Conservation (phyloP, 208 protist genomes). For the Leishmania amazonensis region DNA sequence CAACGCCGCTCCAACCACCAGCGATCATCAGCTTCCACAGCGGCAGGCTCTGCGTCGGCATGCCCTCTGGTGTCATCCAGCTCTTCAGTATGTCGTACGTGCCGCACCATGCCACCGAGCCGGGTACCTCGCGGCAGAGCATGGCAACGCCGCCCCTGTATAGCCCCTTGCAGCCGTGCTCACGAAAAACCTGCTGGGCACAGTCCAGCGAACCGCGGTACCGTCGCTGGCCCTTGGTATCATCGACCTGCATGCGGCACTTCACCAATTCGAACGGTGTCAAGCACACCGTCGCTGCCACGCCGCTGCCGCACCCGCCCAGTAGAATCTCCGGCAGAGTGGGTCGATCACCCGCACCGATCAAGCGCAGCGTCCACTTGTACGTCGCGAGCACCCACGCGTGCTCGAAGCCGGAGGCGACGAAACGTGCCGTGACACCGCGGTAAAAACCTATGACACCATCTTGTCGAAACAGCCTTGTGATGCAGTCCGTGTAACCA, state of each 20-base stretch:
- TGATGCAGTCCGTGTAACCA: conserved; percentile 64
- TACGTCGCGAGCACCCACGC: conserved; percentile 83
- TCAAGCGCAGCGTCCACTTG: conserved; percentile 56
- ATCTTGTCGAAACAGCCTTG: conserved; percentile 46
- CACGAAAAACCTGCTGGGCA: conserved; percentile 34
- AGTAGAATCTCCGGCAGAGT: conserved; percentile 41
- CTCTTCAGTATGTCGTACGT: conserved; percentile 76
- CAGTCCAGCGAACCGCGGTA: conserved; percentile 66
- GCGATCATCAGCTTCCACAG: conserved; percentile 67
- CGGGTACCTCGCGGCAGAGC: conserved; percentile 83
- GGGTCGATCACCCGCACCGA: conserved; percentile 56
- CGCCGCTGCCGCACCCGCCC: conserved; percentile 63
- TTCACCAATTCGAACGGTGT: conserved; percentile 89
- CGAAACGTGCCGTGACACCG: conserved; percentile 66
- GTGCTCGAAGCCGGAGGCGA: conserved; percentile 76
- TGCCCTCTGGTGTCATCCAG: conserved; percentile 45
- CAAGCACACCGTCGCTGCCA: conserved; percentile 64
- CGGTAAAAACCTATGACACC: conserved; percentile 81
- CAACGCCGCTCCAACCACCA: conserved; percentile 73
- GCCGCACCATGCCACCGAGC: conserved; percentile 82
- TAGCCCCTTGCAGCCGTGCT: conserved; percentile 49
- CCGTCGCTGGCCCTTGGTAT: conserved; percentile 20
- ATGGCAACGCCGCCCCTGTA: conserved; percentile 74
- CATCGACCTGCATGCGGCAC: conserved; percentile 83
- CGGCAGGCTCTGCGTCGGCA: conserved; percentile 41